Percentiles rank a stretch among this genome's conserved stretches.
Conservation (phyloP, 2,329 filamentous ascomycete species). For the Alternaria alternata region DNA sequence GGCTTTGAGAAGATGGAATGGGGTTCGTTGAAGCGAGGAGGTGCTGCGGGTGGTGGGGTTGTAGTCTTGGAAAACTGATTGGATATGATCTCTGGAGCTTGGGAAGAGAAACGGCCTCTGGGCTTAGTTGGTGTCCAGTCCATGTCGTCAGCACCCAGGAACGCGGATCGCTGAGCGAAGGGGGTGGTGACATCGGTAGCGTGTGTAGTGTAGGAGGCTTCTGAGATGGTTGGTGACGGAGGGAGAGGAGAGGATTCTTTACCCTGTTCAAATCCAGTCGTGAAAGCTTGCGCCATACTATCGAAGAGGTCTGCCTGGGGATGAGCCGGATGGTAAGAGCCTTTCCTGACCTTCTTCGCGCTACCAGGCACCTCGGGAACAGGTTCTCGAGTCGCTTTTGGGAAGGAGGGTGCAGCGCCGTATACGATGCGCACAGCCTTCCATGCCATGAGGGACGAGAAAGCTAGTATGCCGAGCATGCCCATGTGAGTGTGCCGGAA, state of each 20-base stretch:
- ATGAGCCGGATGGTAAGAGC: conserved; percentile 33
- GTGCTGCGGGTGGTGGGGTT: conserved; percentile 15
- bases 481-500: conserved; percentile 64
- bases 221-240: conserved; percentile 45
- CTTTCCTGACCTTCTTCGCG: conserved; percentile 29
- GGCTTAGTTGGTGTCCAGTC: conserved; percentile 71
- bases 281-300: conserved; percentile 50
- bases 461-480: conserved; percentile 54
- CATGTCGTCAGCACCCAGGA: conserved; percentile 66
- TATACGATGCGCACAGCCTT: conserved; percentile 66
- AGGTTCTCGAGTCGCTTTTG: conserved; percentile 33
- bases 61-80: conserved; percentile 21
- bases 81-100: conserved; percentile 30
- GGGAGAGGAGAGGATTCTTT: conserved; percentile 39
- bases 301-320: conserved; percentile 44
- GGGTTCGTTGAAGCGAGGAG: conserved; percentile 17
- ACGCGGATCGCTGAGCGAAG: conserved; percentile 18
- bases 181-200: conserved; percentile 40
- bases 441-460: conserved; percentile 49
- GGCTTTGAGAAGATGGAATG: conserved; percentile 37
- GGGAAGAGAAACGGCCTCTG: conserved; percentile 49
- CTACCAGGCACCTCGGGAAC: conserved; percentile 32
- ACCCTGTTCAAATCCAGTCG: conserved; percentile 44
- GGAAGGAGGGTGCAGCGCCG: conserved; percentile 46
- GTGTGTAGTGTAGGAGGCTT: conserved; percentile 31